A percentile compares a stretch with the other conserved stretches of the same genome.
Evolutionary conservation across 164 flowering plant genomes (phyloP).

Genomic region (Malania oleifera): DNA sequence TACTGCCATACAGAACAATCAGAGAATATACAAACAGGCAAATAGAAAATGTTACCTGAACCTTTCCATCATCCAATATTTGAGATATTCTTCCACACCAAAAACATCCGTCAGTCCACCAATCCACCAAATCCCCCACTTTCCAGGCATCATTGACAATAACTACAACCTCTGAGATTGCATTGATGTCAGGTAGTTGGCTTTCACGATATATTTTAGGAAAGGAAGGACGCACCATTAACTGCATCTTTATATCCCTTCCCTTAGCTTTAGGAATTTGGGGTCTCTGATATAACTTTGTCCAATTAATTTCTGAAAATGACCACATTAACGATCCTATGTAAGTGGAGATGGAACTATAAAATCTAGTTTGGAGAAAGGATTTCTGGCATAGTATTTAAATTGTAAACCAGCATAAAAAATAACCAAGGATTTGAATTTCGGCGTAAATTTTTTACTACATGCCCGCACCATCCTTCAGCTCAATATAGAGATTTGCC

Average conservation of each 20-base stretch:
- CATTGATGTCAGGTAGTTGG: slow-evolving; percentile 28
- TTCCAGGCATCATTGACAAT: slow-evolving; percentile 48
- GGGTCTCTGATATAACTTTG: slow-evolving; percentile 29
- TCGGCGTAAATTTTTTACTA: too few species aligned
- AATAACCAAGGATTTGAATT: too few species aligned
- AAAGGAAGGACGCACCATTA: slow-evolving; percentile 80
- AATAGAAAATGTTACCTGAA: slow-evolving; percentile 37
- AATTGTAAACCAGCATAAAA: too few species aligned
- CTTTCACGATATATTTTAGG: slow-evolving; percentile 43
- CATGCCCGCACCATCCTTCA: too few species aligned
- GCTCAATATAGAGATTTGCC: too few species aligned
- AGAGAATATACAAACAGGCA: neutral
- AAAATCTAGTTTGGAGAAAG: too few species aligned
- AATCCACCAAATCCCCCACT: slow-evolving; percentile 86
- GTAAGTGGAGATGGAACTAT: too few species aligned
- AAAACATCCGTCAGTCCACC: slow-evolving; percentile 57
- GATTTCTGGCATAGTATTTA: too few species aligned
- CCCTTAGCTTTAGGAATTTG: slow-evolving; percentile 8
- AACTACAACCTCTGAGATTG: slow-evolving; percentile 39
- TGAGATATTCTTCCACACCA: slow-evolving; percentile 65
- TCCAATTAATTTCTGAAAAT: slow-evolving; percentile 27
- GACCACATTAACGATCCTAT: too few species aligned
- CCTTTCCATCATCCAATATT: slow-evolving; percentile 37
- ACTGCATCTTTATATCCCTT: slow-evolving; percentile 20
- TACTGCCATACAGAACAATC: slow-evolving; percentile 1